Evolutionary conservation across 2,329 filamentous ascomycete genomes (phyloP).

Genomic region (Pseudogymnoascus sp.): DNA sequence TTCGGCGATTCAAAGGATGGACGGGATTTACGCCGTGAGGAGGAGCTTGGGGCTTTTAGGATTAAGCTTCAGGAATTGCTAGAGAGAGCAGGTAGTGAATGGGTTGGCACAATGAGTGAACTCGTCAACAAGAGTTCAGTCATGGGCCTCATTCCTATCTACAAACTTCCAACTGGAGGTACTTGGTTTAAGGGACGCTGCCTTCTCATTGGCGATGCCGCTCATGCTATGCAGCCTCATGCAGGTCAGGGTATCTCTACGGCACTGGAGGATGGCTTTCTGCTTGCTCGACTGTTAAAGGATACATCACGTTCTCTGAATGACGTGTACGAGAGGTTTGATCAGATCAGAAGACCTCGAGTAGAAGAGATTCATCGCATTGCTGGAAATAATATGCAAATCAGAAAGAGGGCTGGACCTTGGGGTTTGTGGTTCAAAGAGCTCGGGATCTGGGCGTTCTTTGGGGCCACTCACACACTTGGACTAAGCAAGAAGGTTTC

Average conservation of each 20-base stretch:
- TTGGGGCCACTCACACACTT: conserved; percentile 18
- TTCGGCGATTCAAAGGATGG: neutral
- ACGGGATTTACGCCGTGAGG: neutral
- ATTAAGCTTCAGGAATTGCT: neutral
- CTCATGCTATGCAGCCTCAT: conserved; percentile 46
- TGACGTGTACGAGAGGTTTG: conserved; percentile 22
- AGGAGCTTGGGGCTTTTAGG: neutral
- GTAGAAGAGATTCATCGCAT: conserved; percentile 23
- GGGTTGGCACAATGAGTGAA: neutral
- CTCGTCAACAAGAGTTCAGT: conserved; percentile 16
- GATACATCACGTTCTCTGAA: conserved; percentile 15
- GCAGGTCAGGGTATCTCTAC: conserved; percentile 48
- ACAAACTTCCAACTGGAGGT: conserved; percentile 28
- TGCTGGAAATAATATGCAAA: conserved; percentile 22
- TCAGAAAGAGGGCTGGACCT: conserved; percentile 21
- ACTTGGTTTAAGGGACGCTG: conserved; percentile 31
- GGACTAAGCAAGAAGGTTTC: conserved; percentile 20
- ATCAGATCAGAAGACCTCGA: conserved; percentile 27
- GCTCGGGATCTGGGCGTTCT: conserved; percentile 13
- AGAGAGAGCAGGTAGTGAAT: neutral
- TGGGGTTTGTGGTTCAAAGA: conserved; percentile 27
- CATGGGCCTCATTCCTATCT: conserved; percentile 31
- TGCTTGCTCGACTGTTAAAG: conserved; percentile 25
- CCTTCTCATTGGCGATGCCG: conserved; percentile 48
- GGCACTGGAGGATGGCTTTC: conserved; percentile 46